Evolutionary conservation across 176 grass and related monocot species (phyloP).

Genomic region (Lolium multiflorum): DNA sequence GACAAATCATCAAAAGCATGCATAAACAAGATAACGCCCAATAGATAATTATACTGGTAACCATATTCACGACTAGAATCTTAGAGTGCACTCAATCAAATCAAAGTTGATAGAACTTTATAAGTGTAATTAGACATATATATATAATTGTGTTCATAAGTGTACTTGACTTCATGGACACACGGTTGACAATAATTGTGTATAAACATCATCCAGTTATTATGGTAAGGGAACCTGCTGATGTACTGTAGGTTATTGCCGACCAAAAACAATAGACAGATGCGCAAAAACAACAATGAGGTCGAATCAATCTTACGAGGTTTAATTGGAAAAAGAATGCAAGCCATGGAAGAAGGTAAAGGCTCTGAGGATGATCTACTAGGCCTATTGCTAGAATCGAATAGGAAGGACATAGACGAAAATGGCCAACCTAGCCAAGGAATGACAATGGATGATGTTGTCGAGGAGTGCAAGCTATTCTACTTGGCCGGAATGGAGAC

Average conservation of each 20-base stretch:
- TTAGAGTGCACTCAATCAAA: too few relatives aligned
- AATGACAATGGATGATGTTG: slow-evolving; percentile 64
- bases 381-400: slow-evolving; percentile 63
- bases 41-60: too few relatives aligned
- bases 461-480: slow-evolving; percentile 81
- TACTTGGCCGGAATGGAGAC: slow-evolving; percentile 86
- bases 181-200: too few relatives aligned
- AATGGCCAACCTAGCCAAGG: slow-evolving; percentile 40
- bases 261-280: slow-evolving; percentile 51
- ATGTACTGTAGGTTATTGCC: slow-evolving; percentile 44
- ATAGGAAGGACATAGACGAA: slow-evolving; percentile 26
- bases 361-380: slow-evolving; percentile 47
- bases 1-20: too few relatives aligned
- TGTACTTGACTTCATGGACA: too few relatives aligned
- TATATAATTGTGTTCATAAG: too few relatives aligned
- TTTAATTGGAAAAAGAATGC: slow-evolving; percentile 48
- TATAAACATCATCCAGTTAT: too few relatives aligned
- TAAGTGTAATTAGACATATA: too few relatives aligned
- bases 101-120: too few relatives aligned
- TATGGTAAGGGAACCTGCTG: not conserved
- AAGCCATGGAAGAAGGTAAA: slow-evolving; percentile 43
- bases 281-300: slow-evolving; percentile 54
- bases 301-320: slow-evolving; percentile 46
- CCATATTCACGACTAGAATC: too few relatives aligned
- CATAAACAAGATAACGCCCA: too few relatives aligned